Evolutionary conservation across 2,329 filamentous ascomycete species (phyloP).

Genomic region (Aschersonia sp.): DNA sequence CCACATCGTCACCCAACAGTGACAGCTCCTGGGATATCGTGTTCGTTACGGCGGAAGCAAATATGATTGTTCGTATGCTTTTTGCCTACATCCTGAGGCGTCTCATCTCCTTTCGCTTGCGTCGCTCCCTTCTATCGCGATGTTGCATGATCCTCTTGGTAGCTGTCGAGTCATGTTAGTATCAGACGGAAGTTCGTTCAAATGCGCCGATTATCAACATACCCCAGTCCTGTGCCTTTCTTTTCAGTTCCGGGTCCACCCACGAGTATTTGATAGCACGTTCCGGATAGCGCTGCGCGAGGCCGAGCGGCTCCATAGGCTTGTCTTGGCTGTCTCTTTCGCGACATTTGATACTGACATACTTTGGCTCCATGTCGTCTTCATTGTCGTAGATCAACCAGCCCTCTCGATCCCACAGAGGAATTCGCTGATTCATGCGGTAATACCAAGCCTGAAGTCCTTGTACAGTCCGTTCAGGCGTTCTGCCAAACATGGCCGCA

Average conservation of each 20-base stretch:
- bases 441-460: constrained; percentile 29
- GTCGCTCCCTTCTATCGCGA: constrained; percentile 20
- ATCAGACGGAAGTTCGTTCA: background rate
- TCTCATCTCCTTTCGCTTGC: constrained; percentile 22
- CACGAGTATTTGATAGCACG: constrained; percentile 29
- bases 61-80: no score
- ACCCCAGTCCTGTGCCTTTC: constrained; percentile 24
- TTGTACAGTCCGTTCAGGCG: constrained; percentile 22
- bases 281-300: constrained; percentile 31
- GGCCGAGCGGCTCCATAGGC: constrained; percentile 20
- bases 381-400: constrained; percentile 24
- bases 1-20: no score
- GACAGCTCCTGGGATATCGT: no score
- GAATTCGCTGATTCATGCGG: constrained; percentile 26
- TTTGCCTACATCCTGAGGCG: constrained; percentile 19
- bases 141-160: constrained; percentile 20
- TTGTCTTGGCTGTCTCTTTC: constrained; percentile 21
- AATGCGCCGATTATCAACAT: constrained; percentile 10
- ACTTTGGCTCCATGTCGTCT: constrained; percentile 21
- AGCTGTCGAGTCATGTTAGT: constrained; percentile 10
- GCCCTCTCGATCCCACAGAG: constrained; percentile 24
- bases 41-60: no score
- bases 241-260: constrained; percentile 24
- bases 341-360: constrained; percentile 23
- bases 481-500: constrained; percentile 21